Evolutionary conservation across 495 filamentous ascomycete genomes (phyloP).

Genomic region (Rhypophila decipiens): DNA sequence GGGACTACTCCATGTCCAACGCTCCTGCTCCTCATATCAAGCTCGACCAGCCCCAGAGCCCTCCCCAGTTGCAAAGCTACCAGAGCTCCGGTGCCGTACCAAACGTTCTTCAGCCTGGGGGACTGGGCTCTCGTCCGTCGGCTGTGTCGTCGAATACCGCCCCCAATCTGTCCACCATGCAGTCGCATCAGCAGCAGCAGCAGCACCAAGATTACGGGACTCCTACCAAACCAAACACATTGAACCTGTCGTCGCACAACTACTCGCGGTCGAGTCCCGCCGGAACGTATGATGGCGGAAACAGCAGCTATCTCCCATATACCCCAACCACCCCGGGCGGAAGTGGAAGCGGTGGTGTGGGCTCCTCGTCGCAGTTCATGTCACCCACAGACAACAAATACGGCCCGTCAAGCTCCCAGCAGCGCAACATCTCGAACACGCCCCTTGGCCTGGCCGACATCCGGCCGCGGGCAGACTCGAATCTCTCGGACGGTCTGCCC

Average conservation of each 20-base stretch:
- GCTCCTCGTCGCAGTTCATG: conserved; percentile 52
- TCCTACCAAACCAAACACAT: conserved; percentile 58
- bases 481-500: conserved; percentile 57
- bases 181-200: no score
- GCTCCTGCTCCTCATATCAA: conserved; percentile 45
- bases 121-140: conserved; percentile 49
- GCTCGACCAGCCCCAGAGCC: conserved; percentile 25
- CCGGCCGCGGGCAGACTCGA: conserved; percentile 68
- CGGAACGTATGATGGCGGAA: conserved; percentile 48
- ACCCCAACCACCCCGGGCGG: conserved; percentile 58
- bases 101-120: conserved; percentile 63
- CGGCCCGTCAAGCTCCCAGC: conserved; percentile 58
- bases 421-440: conserved; percentile 71
- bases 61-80: conserved; percentile 46
- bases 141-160: conserved; percentile 66
- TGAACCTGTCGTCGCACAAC: conserved; percentile 55
- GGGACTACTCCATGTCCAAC: conserved; percentile 18
- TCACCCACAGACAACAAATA: conserved; percentile 62
- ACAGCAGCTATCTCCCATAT: conserved; percentile 57
- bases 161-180: conserved; percentile 63
- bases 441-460: conserved; percentile 89
- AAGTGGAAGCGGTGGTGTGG: conserved; percentile 16
- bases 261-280: conserved; percentile 85
- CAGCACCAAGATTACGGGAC: conserved; percentile 60
- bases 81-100: conserved; percentile 53